Evolutionary conservation across 73 alveolate species (phyloP).

Genomic region (Stentor roeselii): DNA sequence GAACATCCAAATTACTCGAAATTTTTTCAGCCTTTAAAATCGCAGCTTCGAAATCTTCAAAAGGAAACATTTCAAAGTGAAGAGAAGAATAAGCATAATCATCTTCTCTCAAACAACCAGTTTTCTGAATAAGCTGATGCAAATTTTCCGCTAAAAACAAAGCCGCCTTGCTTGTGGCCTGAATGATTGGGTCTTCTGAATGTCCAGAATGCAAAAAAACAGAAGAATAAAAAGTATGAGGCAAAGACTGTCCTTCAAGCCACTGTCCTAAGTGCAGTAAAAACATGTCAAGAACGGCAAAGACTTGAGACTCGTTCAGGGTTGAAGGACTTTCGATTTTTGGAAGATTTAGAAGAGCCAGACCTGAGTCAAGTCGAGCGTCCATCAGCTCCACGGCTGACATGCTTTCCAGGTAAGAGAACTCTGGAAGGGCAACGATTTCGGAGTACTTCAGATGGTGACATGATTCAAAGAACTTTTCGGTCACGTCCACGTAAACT

Average conservation of each 20-base stretch:
- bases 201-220: neutral
- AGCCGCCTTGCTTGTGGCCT: neutral
- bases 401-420: constrained; percentile 23
- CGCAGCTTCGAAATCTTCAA: neutral
- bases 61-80: neutral
- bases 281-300: neutral
- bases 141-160: neutral
- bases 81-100: neutral
- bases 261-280: neutral
- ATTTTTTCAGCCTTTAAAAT: constrained; percentile 8
- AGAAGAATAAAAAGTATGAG: constrained; percentile 1
- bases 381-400: constrained; percentile 19
- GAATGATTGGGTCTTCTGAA: neutral
- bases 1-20: neutral
- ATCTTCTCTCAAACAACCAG: constrained; percentile 20
- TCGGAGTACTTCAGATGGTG: constrained; percentile 4
- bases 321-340: neutral
- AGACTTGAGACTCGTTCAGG: neutral
- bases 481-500: neutral
- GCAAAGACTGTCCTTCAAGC: constrained; percentile 17
- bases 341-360: neutral
- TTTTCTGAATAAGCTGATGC: constrained; percentile 4
- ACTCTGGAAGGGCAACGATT: neutral
- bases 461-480: neutral
- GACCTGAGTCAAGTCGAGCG: constrained; percentile 19